phyloP scores from a whole-genome alignment of 1,284 basidiomycete species.

The Caloboletus inedulis region DNA sequence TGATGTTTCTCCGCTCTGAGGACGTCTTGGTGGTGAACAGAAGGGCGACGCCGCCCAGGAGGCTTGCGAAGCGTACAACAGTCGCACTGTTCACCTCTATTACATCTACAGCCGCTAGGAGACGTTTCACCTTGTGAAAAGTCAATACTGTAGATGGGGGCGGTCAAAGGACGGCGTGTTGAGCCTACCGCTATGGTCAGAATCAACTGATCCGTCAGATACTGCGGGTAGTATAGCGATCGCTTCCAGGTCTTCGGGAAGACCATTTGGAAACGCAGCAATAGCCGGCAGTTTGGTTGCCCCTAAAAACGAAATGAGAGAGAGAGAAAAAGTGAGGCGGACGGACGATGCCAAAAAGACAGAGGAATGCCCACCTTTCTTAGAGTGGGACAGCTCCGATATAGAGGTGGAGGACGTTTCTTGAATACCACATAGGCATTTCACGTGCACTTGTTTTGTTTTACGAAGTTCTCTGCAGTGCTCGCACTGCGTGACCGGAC shows the following conservation, averaged over 20 bases:
- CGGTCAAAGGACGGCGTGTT: constrained; percentile 31
- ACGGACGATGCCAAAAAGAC: neutral
- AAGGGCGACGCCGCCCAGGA: constrained; percentile 31
- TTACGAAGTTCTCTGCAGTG: constrained; percentile 75
- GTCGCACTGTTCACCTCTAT: constrained; percentile 44
- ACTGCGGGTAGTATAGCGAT: constrained; percentile 46
- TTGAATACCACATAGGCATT: constrained; percentile 54
- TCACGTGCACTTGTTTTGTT: constrained; percentile 70
- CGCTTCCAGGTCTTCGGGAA: constrained; percentile 62
- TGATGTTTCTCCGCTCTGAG: constrained; percentile 26
- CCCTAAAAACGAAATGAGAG: constrained; percentile 37
- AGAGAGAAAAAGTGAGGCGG: constrained; percentile 37
- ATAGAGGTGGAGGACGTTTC: constrained; percentile 30
- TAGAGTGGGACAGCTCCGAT: constrained; percentile 36
- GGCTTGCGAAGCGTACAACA: constrained; percentile 52
- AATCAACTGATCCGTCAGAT: constrained; percentile 46
- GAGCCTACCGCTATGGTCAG: constrained; percentile 47
- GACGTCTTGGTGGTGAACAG: constrained; percentile 30
- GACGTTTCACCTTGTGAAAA: constrained; percentile 39
- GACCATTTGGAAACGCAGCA: constrained; percentile 70
- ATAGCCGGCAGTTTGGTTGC: constrained; percentile 54
- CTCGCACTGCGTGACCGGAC: constrained; percentile 77
- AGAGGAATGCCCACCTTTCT: constrained; percentile 54
- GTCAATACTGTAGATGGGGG: constrained; percentile 33
- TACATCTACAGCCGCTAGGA: constrained; percentile 47